phyloP scores from a whole-genome alignment of 1,284 basidiomycete genomes.

The Pseudozyma tsukubaensis region DNA sequence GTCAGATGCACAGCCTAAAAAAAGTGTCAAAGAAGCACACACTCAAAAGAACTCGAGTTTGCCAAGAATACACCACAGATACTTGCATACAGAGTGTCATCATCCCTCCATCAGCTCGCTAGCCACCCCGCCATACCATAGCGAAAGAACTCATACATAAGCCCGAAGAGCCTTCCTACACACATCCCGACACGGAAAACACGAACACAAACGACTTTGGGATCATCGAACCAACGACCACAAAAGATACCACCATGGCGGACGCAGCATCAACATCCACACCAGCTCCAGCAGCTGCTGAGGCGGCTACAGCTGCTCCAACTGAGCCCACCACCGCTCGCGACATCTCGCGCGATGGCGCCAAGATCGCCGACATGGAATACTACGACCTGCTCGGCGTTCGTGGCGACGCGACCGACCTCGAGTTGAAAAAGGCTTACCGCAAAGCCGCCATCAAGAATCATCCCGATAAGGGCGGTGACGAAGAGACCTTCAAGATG shows the following conservation, averaged over 20 bases:
- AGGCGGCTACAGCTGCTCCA: constrained; percentile 15
- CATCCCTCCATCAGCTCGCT: too few species aligned
- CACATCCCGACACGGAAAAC: too few species aligned
- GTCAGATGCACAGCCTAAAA: constrained; percentile 4
- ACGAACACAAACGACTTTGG: background rate
- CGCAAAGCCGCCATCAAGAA: constrained; percentile 94
- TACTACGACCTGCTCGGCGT: constrained; percentile 69
- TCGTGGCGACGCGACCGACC: constrained; percentile 72
- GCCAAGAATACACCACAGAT: constrained; percentile 10
- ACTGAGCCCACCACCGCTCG: constrained; percentile 37
- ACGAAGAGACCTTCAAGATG: constrained; percentile 64
- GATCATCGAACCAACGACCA: background rate
- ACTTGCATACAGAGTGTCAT: background rate
- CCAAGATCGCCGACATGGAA: constrained; percentile 67
- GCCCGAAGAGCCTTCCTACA: too few species aligned
- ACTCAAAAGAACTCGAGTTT: background rate
- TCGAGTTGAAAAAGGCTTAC: constrained; percentile 92
- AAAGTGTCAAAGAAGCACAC: background rate
- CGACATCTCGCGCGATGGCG: constrained; percentile 65
- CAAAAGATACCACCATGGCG: constrained; percentile 22
- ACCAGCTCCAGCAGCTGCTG: constrained; percentile 13
- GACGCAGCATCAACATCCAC: constrained; percentile 35
- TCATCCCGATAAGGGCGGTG: constrained; percentile 69
- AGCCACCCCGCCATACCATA: too few species aligned
- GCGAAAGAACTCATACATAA: too few species aligned